A percentile compares a stretch with the other conserved stretches of the same genome.
These are phyloP conservation scores for Ophiostoma perfectum DNA, from an alignment of 2,329 filamentous ascomycete species.

Conservation along the genomic window DNA sequence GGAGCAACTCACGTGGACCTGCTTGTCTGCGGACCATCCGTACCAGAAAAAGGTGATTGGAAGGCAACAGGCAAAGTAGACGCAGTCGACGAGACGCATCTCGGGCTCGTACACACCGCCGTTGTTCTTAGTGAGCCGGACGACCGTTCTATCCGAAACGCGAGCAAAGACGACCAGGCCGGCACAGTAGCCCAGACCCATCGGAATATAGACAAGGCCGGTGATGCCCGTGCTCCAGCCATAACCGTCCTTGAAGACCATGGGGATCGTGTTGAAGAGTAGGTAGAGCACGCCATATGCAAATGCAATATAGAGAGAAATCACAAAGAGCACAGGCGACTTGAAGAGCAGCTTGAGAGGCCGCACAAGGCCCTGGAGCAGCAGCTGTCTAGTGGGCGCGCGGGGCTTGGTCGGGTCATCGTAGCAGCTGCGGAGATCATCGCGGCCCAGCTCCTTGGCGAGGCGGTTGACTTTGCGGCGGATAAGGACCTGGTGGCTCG, in stretches of 20 bases:
- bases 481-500: conserved; percentile 48
- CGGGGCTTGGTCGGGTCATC: conserved; percentile 16
- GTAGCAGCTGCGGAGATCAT: conserved; percentile 45
- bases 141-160: conserved; percentile 37
- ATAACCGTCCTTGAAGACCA: conserved; percentile 45
- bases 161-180: conserved; percentile 33
- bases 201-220: conserved; percentile 45
- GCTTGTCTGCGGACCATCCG: conserved; percentile 34
- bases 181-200: conserved; percentile 34
- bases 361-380: conserved; percentile 42
- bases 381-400: conserved; percentile 28
- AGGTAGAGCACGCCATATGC: conserved; percentile 49
- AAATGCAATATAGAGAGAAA: conserved; percentile 48
- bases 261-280: conserved; percentile 50
- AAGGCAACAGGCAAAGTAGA: conserved; percentile 33
- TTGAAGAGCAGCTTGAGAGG: conserved; percentile 48
- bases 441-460: conserved; percentile 41
- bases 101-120: conserved; percentile 35
- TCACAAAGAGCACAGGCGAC: conserved; percentile 43
- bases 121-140: conserved; percentile 38
- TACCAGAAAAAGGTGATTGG: conserved; percentile 39
- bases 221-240: conserved; percentile 43
- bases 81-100: conserved; percentile 34
- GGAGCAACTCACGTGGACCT: conserved; percentile 21
- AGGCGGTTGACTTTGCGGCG: conserved; percentile 44